Conservation (phyloP, 345 rosid species). For the Salix arbutifolia region DNA sequence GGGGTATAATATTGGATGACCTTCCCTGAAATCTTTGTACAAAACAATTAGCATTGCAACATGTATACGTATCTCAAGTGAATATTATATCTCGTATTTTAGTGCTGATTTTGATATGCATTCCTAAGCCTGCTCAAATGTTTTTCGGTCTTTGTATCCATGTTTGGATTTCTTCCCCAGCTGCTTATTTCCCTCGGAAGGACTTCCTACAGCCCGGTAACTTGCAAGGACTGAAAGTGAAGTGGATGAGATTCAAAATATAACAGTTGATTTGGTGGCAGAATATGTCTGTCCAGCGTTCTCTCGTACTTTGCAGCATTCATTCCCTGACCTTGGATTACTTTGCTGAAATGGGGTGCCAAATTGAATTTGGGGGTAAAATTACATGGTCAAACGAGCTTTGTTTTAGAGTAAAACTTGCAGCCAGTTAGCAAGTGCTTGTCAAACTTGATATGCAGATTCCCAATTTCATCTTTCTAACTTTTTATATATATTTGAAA, state of each 20-base stretch:
- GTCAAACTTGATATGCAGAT: not conserved
- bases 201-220: too few relatives aligned
- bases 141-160: not conserved
- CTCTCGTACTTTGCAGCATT: too few relatives aligned
- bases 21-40: constrained; percentile 40
- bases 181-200: too few relatives aligned
- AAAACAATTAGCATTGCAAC: constrained; percentile 20
- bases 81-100: constrained; percentile 17
- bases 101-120: constrained; percentile 6
- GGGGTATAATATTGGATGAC: constrained; percentile 44
- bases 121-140: not conserved
- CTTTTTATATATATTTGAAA: not conserved
- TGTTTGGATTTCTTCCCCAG: not conserved
- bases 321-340: too few relatives aligned
- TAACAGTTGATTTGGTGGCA: not conserved
- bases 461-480: not conserved
- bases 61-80: constrained; percentile 16
- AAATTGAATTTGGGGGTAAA: not conserved
- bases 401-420: not conserved
- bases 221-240: not conserved
- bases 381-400: not conserved
- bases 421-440: not conserved
- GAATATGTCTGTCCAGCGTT: not conserved
- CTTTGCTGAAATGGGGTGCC: not conserved
- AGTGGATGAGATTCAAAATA: not conserved